phyloP scores from a whole-genome alignment of 345 rosid species.

The Pistacia atlantica region DNA sequence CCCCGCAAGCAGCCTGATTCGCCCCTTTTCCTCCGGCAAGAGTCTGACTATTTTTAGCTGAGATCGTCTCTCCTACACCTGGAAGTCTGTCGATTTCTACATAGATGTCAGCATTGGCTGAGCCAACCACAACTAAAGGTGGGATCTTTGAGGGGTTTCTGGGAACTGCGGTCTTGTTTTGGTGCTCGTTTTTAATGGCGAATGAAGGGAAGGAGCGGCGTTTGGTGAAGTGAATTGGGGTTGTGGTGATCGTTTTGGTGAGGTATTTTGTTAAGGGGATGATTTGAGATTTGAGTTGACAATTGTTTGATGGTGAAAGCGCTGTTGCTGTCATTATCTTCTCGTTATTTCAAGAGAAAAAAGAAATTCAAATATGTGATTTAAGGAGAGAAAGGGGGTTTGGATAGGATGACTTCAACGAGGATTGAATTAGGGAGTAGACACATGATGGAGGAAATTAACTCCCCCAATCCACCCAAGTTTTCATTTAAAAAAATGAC shows the following conservation, averaged over 20 bases:
- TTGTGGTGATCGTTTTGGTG: constrained; percentile 20
- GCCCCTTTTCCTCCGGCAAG: constrained; percentile 97
- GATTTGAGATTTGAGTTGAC: constrained; percentile 17
- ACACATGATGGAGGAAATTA: too few species aligned
- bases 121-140: constrained; percentile 85
- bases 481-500: too few species aligned
- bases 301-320: constrained; percentile 33
- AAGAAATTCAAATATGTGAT: background rate
- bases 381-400: background rate
- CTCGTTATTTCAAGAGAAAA: background rate
- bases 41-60: constrained; percentile 73
- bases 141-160: constrained; percentile 20
- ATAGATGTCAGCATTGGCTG: constrained; percentile 85
- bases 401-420: background rate
- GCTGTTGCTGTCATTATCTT: constrained; percentile 38
- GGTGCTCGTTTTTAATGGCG: constrained; percentile 29
- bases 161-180: constrained; percentile 26
- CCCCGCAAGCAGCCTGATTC: constrained; percentile 93
- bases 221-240: constrained; percentile 23
- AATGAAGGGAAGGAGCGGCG: constrained; percentile 38
- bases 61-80: constrained; percentile 74
- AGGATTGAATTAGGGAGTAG: too few species aligned
- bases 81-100: constrained; percentile 88
- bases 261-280: constrained; percentile 16
- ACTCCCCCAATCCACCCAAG: too few species aligned